Conservation (phyloP, 1,284 basidiomycete genomes). For the Cutaneotrichosporon spelunceum region DNA sequence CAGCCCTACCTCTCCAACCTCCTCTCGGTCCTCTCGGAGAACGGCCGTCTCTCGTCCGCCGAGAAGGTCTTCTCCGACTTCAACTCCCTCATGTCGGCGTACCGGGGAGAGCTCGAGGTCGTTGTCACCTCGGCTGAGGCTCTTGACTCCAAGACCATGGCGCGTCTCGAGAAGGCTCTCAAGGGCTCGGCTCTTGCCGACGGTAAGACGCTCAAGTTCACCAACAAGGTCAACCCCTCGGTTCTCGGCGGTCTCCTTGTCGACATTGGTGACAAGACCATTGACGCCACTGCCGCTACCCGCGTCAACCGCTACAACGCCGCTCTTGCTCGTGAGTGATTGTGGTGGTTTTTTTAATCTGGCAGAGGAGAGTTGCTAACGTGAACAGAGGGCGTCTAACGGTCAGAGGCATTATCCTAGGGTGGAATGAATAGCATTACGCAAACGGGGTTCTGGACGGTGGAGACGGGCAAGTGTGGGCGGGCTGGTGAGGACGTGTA, state of each 20-base stretch:
- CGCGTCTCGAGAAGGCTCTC: constrained; percentile 75
- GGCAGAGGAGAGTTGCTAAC: constrained; percentile 9
- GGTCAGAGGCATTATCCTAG: constrained; percentile 21
- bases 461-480: not conserved
- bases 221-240: constrained; percentile 88
- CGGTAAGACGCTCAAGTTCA: constrained; percentile 79
- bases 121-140: constrained; percentile 83
- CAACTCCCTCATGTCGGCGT: constrained; percentile 78
- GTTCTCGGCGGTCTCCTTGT: constrained; percentile 87
- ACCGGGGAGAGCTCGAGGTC: constrained; percentile 92
- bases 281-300: constrained; percentile 84
- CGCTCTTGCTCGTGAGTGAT: constrained; percentile 66
- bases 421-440: constrained; percentile 29
- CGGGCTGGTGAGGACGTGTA: not conserved
- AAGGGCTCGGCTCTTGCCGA: constrained; percentile 79
- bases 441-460: not conserved
- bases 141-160: constrained; percentile 66
- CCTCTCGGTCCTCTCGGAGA: constrained; percentile 84
- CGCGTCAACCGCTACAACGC: constrained; percentile 93
- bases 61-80: constrained; percentile 87
- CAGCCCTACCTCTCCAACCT: constrained; percentile 87
- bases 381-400: constrained; percentile 36
- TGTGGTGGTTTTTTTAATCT: not conserved
- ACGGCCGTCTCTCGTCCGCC: constrained; percentile 82
- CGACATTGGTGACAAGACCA: constrained; percentile 97